Conservation (phyloP, 1,284 basidiomycete genomes). For the Cystobasidium slooffiae region DNA sequence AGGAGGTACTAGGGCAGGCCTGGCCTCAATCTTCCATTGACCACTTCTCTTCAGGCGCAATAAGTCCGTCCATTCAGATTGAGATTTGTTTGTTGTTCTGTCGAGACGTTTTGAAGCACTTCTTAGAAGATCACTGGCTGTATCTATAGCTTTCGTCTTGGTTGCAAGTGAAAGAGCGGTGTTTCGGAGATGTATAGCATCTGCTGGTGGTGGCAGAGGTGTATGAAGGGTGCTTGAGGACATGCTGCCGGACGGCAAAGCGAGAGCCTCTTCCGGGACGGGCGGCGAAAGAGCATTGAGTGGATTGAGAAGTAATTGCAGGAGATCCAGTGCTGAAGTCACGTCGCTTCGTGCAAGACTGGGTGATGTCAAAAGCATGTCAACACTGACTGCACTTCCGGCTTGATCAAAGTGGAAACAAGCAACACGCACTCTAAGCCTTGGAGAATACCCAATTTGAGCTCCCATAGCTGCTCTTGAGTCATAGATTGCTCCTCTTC, state of each 20-base stretch:
- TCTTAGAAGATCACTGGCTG: constrained; percentile 22
- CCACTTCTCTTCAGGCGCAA: constrained; percentile 36
- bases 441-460: constrained; percentile 36
- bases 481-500: constrained; percentile 26
- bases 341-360: constrained; percentile 40
- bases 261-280: constrained; percentile 41
- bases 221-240: constrained; percentile 20
- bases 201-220: constrained; percentile 10
- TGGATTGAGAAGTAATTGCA: constrained; percentile 38
- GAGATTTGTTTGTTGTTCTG: constrained; percentile 26
- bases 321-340: constrained; percentile 36
- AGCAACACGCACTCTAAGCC: constrained; percentile 29
- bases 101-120: constrained; percentile 24
- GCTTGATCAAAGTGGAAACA: background rate
- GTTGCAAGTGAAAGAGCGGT: constrained; percentile 30
- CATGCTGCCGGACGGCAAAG: constrained; percentile 29
- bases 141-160: constrained; percentile 20
- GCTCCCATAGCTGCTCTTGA: constrained; percentile 41
- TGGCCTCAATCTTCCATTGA: constrained; percentile 40
- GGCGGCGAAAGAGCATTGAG: constrained; percentile 35
- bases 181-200: constrained; percentile 16
- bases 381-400: background rate
- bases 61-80: constrained; percentile 41
- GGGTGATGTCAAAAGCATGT: background rate
- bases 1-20: constrained; percentile 14